These are phyloP conservation scores for Neurospora africana DNA, from an alignment of 495 filamentous ascomycete species.

Conservation along the genomic window DNA sequence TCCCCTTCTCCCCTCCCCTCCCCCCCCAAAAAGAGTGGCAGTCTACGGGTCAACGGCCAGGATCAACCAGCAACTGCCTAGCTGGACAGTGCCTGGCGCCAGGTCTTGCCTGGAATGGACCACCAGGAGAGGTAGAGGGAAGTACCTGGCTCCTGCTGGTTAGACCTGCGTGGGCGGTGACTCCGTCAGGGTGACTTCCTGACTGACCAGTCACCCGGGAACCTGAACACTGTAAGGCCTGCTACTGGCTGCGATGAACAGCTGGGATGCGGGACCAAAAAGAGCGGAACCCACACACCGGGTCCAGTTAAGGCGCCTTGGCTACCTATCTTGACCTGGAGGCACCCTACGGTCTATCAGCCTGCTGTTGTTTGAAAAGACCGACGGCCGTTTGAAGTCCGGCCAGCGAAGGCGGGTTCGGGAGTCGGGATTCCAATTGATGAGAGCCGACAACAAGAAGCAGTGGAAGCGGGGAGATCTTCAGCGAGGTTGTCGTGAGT, in stretches of 20 bases:
- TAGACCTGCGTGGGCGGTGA: neutral
- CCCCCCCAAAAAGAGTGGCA: neutral
- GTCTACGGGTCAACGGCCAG: neutral
- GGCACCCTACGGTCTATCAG: neutral
- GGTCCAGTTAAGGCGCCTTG: neutral
- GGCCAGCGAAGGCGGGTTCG: neutral
- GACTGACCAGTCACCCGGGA: neutral
- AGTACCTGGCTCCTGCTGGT: neutral
- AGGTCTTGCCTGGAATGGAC: neutral
- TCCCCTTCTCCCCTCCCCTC: too few species aligned
- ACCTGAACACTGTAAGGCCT: neutral
- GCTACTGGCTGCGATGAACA: neutral
- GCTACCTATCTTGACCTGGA: neutral
- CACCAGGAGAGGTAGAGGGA: neutral
- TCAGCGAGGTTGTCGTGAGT: neutral
- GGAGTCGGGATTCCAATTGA: neutral
- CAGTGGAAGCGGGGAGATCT: neutral
- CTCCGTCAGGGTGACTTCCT: neutral
- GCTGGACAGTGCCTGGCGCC: neutral
- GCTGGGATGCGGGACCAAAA: neutral
- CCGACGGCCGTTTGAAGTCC: neutral
- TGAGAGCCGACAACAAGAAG: neutral
- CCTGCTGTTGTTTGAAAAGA: neutral
- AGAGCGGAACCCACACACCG: neutral
- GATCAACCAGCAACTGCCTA: neutral